Evolutionary conservation across 2,329 filamentous ascomycete genomes (phyloP), one percentile per base, ranked within the genome.

Genomic region (Colletotrichum sp.): DNA sequence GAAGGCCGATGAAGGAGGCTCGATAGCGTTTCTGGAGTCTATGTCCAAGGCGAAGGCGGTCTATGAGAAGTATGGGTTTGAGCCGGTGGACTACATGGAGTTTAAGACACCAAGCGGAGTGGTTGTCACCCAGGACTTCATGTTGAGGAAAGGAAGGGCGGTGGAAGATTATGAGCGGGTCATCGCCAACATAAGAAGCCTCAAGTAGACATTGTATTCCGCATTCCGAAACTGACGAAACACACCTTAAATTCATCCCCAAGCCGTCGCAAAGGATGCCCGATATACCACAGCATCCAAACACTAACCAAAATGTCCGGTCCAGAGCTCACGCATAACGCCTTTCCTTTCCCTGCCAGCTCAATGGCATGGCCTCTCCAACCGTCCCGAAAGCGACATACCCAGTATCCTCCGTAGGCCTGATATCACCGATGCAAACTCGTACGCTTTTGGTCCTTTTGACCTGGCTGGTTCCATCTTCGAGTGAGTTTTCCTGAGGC

Each of bases 21-120:
- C 33, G 16, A 84, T 86, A 58, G 83, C 84, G 12, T 91, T 87
- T 78, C 78, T 91, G 2, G 88, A 90, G 72, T 86, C 88, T 11
- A 89, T 88, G 59, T 84, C 83, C 0, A 83, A 83, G 18, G 89
- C 87, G 4, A 84, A 81, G 71, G 82, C 81, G 1, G 67, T 90
- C 21, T 91, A 91, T 80, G 78, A 83, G 72, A 86, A 83, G 75
- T 82, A 86, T 76, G 89, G 88, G 5, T 91, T 88, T 75, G 77
- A 78, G 67, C 78, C 81, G 9, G 73, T 86, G 18, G 84, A 84
- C 4, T 79, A 82, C 57, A 65, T 85, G 16, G 62, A 62, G 33
- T 79, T 88, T 59, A 68, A 72, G 65, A 77, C 79, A 57, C 80
- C 85, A n/a, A 79, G 81, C 9, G 54, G 47, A 4, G 79, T 78